A percentile compares a stretch with the other conserved stretches of the same genome.
Evolutionary conservation across 768 basidiomycete species (phyloP).

Genomic region (Pulveroboletus sp.): DNA sequence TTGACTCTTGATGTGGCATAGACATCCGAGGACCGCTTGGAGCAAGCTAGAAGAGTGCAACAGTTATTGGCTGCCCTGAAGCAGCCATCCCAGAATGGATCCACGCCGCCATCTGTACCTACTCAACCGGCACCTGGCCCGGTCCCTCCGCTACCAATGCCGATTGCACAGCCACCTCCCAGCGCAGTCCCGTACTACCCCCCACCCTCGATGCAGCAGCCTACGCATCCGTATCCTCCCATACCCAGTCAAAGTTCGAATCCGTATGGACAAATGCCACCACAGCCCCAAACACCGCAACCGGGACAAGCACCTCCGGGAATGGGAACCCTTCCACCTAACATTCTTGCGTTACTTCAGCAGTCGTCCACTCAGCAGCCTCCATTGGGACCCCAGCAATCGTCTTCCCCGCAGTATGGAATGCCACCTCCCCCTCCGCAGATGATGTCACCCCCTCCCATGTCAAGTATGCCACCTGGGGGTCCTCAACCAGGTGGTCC

Average conservation of each 20-base stretch:
- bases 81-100: slow-evolving; percentile 56
- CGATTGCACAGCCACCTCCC: slow-evolving; percentile 28
- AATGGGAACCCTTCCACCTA: slow-evolving; percentile 53
- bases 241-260: slow-evolving; percentile 18
- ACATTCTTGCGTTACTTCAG: slow-evolving; percentile 67
- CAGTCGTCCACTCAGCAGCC: slow-evolving; percentile 41
- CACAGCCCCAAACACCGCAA: slow-evolving; percentile 29
- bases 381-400: slow-evolving; percentile 31
- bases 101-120: slow-evolving; percentile 12
- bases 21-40: slow-evolving; percentile 68
- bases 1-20: slow-evolving; percentile 3
- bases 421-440: slow-evolving; percentile 41
- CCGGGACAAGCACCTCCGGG: slow-evolving; percentile 34
- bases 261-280: slow-evolving; percentile 31
- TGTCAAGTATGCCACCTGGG: slow-evolving; percentile 38
- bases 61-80: slow-evolving; percentile 81
- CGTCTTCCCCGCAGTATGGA: slow-evolving; percentile 30
- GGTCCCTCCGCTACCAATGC: slow-evolving; percentile 37
- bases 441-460: slow-evolving; percentile 45
- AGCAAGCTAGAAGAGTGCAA: slow-evolving; percentile 85
- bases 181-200: slow-evolving; percentile 43
- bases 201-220: slow-evolving; percentile 33
- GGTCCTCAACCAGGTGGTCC: slow-evolving; percentile 40
- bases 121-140: slow-evolving; percentile 32
- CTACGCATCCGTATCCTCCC: slow-evolving; percentile 19